Evolutionary conservation across 2,329 filamentous ascomycete species (phyloP).

Genomic region (Ophiosphaerella herpotricha): DNA sequence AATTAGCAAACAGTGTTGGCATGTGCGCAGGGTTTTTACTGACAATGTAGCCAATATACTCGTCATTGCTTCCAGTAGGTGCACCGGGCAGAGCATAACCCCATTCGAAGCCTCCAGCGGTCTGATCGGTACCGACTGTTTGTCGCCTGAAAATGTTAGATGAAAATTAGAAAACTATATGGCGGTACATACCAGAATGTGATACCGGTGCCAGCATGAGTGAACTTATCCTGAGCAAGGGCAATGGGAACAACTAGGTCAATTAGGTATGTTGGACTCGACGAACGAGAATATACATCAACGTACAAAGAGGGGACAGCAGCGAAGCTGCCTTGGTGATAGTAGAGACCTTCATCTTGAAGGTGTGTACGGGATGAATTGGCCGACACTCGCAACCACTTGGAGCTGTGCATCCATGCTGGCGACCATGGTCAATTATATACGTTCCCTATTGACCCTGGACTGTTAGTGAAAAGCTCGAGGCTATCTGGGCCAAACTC

Average conservation of each 20-base stretch:
- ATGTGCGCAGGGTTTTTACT: constrained; percentile 1
- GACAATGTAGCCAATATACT: constrained; percentile 47
- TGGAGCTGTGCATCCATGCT: constrained; percentile 26
- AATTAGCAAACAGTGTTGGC: constrained; percentile 11
- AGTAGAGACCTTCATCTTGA: constrained; percentile 42
- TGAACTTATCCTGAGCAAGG: constrained; percentile 39
- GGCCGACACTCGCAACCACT: constrained; percentile 27
- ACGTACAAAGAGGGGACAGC: constrained; percentile 42
- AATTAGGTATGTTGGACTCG: constrained; percentile 11
- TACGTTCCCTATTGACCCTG: constrained; percentile 32
- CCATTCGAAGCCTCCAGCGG: constrained; percentile 41
- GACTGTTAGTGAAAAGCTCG: constrained; percentile 14
- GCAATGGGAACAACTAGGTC: constrained; percentile 27
- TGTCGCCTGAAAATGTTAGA: constrained; percentile 25
- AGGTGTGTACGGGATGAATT: constrained; percentile 21
- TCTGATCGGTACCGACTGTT: constrained; percentile 28
- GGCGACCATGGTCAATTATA: constrained; percentile 31
- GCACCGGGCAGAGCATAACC: constrained; percentile 40
- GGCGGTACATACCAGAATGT: constrained; percentile 30
- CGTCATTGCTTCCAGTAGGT: constrained; percentile 29
- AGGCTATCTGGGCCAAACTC: constrained; percentile 18
- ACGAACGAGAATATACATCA: neutral
- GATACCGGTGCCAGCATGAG: constrained; percentile 38
- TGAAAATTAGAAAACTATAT: neutral
- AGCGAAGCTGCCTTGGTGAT: constrained; percentile 44